Percentiles rank a stretch among this genome's conserved stretches.
These are phyloP conservation scores for Catunica adiposa DNA, from an alignment of 2,329 filamentous ascomycete species.

Conservation along the genomic window DNA sequence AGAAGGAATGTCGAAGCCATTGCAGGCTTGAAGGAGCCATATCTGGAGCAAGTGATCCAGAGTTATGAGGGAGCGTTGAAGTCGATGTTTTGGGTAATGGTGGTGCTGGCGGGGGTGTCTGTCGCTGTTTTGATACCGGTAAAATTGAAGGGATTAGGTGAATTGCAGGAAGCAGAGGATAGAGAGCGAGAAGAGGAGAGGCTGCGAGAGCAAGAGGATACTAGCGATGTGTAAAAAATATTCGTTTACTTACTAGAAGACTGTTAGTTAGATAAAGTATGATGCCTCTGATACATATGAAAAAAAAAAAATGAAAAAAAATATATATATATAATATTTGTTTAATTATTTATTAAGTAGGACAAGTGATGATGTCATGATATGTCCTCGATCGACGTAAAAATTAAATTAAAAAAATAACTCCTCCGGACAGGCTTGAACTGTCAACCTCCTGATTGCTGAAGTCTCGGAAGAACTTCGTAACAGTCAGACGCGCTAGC, in stretches of 20 bases:
- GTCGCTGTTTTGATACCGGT: constrained; percentile 33
- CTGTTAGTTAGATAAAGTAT: no score
- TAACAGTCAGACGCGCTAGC: constrained; percentile 47
- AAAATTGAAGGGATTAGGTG: constrained; percentile 34
- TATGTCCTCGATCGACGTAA: neutral
- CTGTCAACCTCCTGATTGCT: constrained; percentile 15
- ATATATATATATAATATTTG: no score
- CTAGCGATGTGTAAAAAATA: no score
- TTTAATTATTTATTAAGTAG: no score
- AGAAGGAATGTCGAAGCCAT: constrained; percentile 40
- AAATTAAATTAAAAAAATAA: neutral
- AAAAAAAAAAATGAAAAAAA: neutral
- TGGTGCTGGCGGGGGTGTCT: constrained; percentile 31
- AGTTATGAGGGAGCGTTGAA: constrained; percentile 37
- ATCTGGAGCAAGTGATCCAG: constrained; percentile 36
- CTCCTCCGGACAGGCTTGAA: constrained; percentile 15
- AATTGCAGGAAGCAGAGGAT: neutral
- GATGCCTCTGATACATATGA: no score
- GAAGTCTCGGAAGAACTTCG: neutral
- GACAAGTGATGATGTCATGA: no score
- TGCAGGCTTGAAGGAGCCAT: constrained; percentile 26
- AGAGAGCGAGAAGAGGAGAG: neutral
- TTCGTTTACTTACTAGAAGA: no score
- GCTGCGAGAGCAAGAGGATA: neutral
- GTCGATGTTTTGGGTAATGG: constrained; percentile 29